Evolutionary conservation across 2,329 filamentous ascomycete species (phyloP), one percentile per base, ranked within the genome.

Genomic region (Nemania bipapillata): DNA sequence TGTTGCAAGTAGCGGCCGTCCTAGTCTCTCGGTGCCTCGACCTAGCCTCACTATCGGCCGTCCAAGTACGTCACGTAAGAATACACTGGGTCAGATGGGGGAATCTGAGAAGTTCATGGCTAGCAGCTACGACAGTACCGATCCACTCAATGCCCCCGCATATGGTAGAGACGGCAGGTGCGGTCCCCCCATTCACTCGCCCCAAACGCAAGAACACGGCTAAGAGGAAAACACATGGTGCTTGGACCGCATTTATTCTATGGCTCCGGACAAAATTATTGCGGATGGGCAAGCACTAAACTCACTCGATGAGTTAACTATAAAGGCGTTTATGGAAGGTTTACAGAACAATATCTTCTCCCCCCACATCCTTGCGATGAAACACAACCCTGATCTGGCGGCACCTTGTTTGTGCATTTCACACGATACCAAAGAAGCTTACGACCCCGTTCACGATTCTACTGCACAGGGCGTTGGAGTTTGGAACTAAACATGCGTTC

Each of bases 161-260:
- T 75, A 70, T 70, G 75, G 73, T 72, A 64, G 59, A 75, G 61
- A 79, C n/a, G 68, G 80, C 78, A 1, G 77, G 77, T n/a, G n/a
- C n/a, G n/a, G 8, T 81, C 82, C 2, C 81, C 84, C 20, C 78
- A 79, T 15, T 86, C 65, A 79, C 83, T 64, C 79, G 78, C 15
- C 63, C 77, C 7, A 77, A 79, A 42, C 80, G 85, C 65, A 80
- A 79, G 66, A 83, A 80, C 73, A 81, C 82, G 7, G 83, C 86
- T 65, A 90, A 90, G 81, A 84, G 83, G 72, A 88, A 86, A 80
- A 90, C 88, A 1, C 86, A 87, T 69, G 83, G 86, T 69, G 84
- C 87, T 45, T 91, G 88, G 88, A 89, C 86, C 7, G 84, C 84
- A 24, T 90, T 91, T 73, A 82, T 90, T 58, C 81, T 91, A 63